These are phyloP conservation scores for Citrullus colocynthis DNA, from an alignment of 306 rosid species.

Conservation along the genomic window DNA sequence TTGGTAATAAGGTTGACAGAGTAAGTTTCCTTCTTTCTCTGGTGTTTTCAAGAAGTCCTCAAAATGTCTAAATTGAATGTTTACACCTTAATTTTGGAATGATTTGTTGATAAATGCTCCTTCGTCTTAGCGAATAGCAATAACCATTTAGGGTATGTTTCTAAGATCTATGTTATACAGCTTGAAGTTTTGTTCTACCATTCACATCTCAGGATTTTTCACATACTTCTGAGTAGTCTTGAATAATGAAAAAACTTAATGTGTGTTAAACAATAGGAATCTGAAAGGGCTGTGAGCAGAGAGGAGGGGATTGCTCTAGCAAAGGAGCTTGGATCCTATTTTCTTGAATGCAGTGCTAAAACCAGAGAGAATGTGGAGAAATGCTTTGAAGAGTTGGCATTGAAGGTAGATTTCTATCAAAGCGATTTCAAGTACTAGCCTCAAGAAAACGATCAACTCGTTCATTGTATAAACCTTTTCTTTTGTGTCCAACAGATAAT, in stretches of 20 bases:
- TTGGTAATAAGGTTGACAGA: slow-evolving; percentile 89
- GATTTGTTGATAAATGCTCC: neutral
- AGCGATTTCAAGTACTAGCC: neutral
- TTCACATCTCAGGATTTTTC: too few relatives aligned
- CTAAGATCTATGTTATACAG: neutral
- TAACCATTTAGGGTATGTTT: neutral
- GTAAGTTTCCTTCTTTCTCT: slow-evolving; percentile 32
- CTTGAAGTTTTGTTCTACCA: neutral
- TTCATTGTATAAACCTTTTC: neutral
- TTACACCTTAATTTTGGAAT: neutral
- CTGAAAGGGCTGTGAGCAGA: slow-evolving; percentile 77
- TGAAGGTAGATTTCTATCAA: slow-evolving; percentile 41
- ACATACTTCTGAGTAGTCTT: neutral
- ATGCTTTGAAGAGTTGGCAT: slow-evolving; percentile 80
- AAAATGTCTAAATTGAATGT: neutral
- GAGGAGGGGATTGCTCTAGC: slow-evolving; percentile 88
- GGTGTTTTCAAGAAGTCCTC: neutral
- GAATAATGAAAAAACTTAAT: neutral
- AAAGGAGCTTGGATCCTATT: slow-evolving; percentile 64
- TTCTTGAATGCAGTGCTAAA: slow-evolving; percentile 92
- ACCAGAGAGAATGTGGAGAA: slow-evolving; percentile 80
- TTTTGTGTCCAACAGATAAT: slow-evolving; percentile 36
- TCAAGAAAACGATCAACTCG: neutral
- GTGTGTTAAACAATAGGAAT: slow-evolving; percentile 36
- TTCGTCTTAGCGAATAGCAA: neutral